Conservation (phyloP, 345 rosid genomes). For the Hibiscus trionum region DNA sequence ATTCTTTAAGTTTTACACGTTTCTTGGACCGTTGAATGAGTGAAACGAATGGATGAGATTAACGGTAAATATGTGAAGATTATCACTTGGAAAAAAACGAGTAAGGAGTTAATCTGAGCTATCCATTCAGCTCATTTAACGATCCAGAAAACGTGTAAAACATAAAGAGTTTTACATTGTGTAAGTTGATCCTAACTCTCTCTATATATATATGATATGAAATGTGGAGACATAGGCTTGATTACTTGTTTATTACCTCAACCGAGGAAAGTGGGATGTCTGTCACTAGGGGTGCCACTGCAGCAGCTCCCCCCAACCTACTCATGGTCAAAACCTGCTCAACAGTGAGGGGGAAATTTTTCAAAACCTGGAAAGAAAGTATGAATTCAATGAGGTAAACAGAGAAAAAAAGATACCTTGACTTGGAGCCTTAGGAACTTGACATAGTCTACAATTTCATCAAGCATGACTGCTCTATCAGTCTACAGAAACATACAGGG, state of each 20-base stretch:
- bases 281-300: slow-evolving; percentile 97
- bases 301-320: slow-evolving; percentile 95
- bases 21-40: too few species aligned
- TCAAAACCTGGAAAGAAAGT: neutral
- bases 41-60: too few species aligned
- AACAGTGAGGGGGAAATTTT: neutral
- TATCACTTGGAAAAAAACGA: too few species aligned
- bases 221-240: neutral
- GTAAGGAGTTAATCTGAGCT: too few species aligned
- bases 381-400: neutral
- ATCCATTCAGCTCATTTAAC: too few species aligned
- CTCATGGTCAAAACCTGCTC: slow-evolving; percentile 98
- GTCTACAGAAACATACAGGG: slow-evolving; percentile 39
- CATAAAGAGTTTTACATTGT: too few species aligned
- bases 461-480: slow-evolving; percentile 96
- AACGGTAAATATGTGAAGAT: too few species aligned
- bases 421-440: slow-evolving; percentile 98
- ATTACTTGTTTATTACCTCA: slow-evolving; percentile 47
- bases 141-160: too few species aligned
- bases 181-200: too few species aligned
- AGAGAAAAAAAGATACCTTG: slow-evolving; percentile 45
- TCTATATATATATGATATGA: neutral
- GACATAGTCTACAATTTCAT: slow-evolving; percentile 98
- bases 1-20: too few species aligned
- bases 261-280: slow-evolving; percentile 87